A percentile compares a stretch with the other conserved stretches of the same genome.
Conservation (phyloP, 192 early-diverging fungal species). For the Chytriomyces hyalinus region DNA sequence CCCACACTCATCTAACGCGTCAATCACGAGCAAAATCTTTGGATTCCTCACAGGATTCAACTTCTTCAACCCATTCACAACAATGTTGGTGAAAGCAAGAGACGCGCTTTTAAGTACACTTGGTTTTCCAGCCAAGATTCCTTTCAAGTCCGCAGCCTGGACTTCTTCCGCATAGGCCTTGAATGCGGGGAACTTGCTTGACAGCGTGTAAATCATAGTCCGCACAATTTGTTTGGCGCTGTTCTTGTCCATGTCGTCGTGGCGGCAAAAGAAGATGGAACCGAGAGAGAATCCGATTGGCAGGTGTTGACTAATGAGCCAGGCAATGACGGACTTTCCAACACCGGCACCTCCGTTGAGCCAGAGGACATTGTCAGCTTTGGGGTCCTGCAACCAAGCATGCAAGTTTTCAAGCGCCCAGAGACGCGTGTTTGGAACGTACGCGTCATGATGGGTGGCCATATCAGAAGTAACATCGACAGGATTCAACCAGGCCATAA, state of each 20-base stretch:
- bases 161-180: background rate
- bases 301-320: background rate
- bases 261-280: constrained; percentile 38
- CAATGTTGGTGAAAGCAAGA: background rate
- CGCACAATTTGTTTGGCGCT: background rate
- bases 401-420: background rate
- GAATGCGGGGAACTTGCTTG: background rate
- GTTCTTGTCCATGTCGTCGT: constrained; percentile 33
- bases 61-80: constrained; percentile 2
- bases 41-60: background rate
- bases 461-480: constrained; percentile 28
- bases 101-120: background rate
- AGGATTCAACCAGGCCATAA: constrained; percentile 30
- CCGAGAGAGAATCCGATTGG: constrained; percentile 30
- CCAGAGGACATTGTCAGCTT: constrained; percentile 26
- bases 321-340: constrained; percentile 35
- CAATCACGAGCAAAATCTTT: constrained; percentile 29
- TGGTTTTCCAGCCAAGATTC: background rate
- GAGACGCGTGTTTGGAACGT: constrained; percentile 23
- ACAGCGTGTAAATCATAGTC: constrained; percentile 22
- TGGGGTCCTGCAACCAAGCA: background rate
- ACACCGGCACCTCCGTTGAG: constrained; percentile 26
- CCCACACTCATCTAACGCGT: constrained; percentile 35
- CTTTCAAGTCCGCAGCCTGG: constrained; percentile 9
- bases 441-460: background rate